These are phyloP conservation scores for Blastomyces emzantsi DNA, from an alignment of 2,329 filamentous ascomycete species.

Conservation along the genomic window DNA sequence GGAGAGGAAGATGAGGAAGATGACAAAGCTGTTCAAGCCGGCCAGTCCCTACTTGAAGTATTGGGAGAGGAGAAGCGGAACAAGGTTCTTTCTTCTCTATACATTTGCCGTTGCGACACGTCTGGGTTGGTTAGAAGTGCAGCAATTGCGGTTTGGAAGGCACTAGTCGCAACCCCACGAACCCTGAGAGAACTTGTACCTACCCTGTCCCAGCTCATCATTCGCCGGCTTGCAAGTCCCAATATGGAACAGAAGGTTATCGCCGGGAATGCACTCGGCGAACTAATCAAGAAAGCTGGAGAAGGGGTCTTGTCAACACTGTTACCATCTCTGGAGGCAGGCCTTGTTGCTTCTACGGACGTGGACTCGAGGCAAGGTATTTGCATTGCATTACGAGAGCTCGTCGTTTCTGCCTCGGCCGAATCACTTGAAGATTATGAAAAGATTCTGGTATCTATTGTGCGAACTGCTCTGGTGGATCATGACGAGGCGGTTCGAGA, in stretches of 20 bases:
- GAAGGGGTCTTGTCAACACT: conserved; percentile 84
- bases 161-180: conserved; percentile 79
- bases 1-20: conserved; percentile 68
- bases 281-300: conserved; percentile 93
- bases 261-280: conserved; percentile 90
- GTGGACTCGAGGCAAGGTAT: conserved; percentile 94
- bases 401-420: conserved; percentile 78
- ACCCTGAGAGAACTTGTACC: conserved; percentile 94
- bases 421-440: conserved; percentile 92
- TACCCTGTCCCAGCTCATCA: conserved; percentile 88
- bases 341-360: conserved; percentile 78
- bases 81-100: conserved; percentile 92
- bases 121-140: conserved; percentile 82
- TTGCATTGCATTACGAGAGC: conserved; percentile 87
- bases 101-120: conserved; percentile 96
- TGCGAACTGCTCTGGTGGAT: conserved; percentile 86
- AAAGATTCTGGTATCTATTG: conserved; percentile 87
- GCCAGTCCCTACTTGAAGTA: conserved; percentile 84
- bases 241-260: conserved; percentile 99
- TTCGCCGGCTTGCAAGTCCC: conserved; percentile 82
- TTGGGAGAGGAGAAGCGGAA: conserved; percentile 95
- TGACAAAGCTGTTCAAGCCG: conserved; percentile 71
- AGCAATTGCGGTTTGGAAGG: conserved; percentile 93
- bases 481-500: conserved; percentile 83
- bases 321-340: conserved; percentile 85